Conservation (phyloP, 345 rosid species). For the Combretum micranthum region DNA sequence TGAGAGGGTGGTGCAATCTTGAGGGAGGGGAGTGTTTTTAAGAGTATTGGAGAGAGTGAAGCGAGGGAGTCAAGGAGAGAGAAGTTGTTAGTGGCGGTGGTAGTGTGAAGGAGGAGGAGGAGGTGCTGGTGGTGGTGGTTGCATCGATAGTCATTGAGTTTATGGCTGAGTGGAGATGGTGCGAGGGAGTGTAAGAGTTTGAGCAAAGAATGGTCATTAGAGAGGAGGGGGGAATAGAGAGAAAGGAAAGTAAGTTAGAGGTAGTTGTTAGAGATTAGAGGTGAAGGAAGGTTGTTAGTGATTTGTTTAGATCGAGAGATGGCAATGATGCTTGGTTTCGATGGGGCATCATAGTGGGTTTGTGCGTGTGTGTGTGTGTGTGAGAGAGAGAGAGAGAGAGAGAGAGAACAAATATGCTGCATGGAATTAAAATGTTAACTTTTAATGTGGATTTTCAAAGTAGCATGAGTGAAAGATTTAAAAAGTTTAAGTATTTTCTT, state of each 20-base stretch:
- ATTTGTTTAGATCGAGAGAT: too few species aligned
- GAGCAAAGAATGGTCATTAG: slow-evolving; percentile 43
- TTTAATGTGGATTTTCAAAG: too few species aligned
- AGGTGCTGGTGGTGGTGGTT: neutral
- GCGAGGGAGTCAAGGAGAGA: too few species aligned
- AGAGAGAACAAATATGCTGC: too few species aligned
- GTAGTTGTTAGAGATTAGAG: neutral
- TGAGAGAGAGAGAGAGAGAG: too few species aligned
- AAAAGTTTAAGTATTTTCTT: too few species aligned
- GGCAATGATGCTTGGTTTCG: too few species aligned
- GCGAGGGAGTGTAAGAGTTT: slow-evolving; percentile 22
- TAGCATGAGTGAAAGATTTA: too few species aligned
- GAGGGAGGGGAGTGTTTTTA: slow-evolving; percentile 35
- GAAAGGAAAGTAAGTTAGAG: neutral
- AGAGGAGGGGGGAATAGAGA: neutral
- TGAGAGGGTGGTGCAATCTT: slow-evolving; percentile 7
- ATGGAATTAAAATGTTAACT: too few species aligned
- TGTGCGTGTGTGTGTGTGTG: too few species aligned
- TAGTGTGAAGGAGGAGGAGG: slow-evolving; percentile 9
- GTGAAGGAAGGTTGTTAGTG: too few species aligned
- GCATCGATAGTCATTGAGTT: neutral
- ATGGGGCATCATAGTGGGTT: too few species aligned
- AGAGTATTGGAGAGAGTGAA: slow-evolving; percentile 37
- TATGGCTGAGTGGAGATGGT: slow-evolving; percentile 1
- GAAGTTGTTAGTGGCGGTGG: slow-evolving; percentile 10